Evolutionary conservation across 345 rosid species (phyloP).

Genomic region (Aethionema arabicum): DNA sequence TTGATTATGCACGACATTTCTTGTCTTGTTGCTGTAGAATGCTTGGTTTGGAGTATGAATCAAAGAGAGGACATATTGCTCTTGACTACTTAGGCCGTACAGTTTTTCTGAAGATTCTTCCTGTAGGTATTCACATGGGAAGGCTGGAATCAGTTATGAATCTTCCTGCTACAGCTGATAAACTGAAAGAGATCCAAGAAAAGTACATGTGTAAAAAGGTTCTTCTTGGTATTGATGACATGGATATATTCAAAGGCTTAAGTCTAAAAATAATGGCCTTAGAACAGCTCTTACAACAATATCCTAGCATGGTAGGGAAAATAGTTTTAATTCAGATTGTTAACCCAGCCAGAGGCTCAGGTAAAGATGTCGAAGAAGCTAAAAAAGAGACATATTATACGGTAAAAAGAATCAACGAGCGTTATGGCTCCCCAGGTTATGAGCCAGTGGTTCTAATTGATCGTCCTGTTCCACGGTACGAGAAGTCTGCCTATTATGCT

Average conservation of each 20-base stretch:
- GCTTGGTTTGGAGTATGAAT: conserved; percentile 53
- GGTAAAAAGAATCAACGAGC: conserved; percentile 44
- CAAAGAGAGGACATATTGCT: conserved; percentile 52
- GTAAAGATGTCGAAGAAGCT: conserved; percentile 50
- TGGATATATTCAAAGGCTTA: conserved; percentile 58
- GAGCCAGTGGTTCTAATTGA: conserved; percentile 52
- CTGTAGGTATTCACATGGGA: conserved; percentile 53
- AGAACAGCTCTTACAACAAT: conserved; percentile 42
- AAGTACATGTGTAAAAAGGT: conserved; percentile 39
- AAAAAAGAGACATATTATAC: conserved; percentile 43
- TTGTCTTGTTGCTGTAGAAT: conserved; percentile 51
- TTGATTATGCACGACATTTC: conserved; percentile 54
- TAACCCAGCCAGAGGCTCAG: conserved; percentile 50
- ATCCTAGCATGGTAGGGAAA: conserved; percentile 42
- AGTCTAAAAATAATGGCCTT: conserved; percentile 47
- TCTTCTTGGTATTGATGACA: conserved; percentile 48
- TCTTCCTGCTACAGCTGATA: conserved; percentile 44
- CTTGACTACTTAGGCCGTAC: conserved; percentile 54
- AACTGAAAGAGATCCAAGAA: conserved; percentile 45
- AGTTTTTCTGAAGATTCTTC: conserved; percentile 46
- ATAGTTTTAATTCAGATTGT: conserved; percentile 48
- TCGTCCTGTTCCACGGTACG: conserved; percentile 44
- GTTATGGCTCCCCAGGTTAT: conserved; percentile 41
- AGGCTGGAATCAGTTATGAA: conserved; percentile 46
- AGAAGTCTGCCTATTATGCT: conserved; percentile 57